phyloP scores from a whole-genome alignment of 2,329 filamentous ascomycete genomes.

The Dactylella cylindrospora region DNA sequence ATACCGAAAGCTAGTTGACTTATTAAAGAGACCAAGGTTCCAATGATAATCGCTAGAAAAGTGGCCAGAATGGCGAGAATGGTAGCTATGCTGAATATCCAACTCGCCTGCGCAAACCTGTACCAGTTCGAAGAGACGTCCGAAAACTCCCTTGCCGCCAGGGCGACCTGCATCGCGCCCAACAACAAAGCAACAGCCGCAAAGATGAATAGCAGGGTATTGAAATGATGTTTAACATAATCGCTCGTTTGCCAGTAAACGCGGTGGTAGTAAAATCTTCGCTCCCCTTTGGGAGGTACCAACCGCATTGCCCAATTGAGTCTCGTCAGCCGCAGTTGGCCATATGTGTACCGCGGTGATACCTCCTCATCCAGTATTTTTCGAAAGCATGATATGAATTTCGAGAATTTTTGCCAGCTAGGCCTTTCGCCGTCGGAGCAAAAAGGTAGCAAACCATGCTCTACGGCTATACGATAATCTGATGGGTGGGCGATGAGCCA shows the following conservation, averaged over 20 bases:
- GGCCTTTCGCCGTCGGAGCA: conserved; percentile 45
- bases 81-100: too few species aligned
- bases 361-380: conserved; percentile 27
- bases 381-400: conserved; percentile 1
- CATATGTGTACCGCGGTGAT: conserved; percentile 50
- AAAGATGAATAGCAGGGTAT: conserved; percentile 45
- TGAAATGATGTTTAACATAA: not conserved
- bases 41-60: too few species aligned
- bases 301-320: conserved; percentile 47
- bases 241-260: conserved; percentile 9
- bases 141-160: conserved; percentile 52
- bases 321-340: conserved; percentile 51
- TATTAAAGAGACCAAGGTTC: too few species aligned
- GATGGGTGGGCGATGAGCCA: conserved; percentile 50
- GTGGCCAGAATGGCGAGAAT: too few species aligned
- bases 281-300: not conserved
- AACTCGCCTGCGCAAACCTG: too few species aligned
- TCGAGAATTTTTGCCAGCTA: not conserved
- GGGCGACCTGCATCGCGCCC: conserved; percentile 52
- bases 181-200: conserved; percentile 50
- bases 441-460: conserved; percentile 49
- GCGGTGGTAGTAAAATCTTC: not conserved
- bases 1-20: too few species aligned
- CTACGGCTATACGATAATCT: conserved; percentile 52
- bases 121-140: too few species aligned